Evolutionary conservation across 257 asterid genomes (phyloP), one percentile per base, ranked within the genome.

Genomic region (Ophiorrhiza pumila): DNA sequence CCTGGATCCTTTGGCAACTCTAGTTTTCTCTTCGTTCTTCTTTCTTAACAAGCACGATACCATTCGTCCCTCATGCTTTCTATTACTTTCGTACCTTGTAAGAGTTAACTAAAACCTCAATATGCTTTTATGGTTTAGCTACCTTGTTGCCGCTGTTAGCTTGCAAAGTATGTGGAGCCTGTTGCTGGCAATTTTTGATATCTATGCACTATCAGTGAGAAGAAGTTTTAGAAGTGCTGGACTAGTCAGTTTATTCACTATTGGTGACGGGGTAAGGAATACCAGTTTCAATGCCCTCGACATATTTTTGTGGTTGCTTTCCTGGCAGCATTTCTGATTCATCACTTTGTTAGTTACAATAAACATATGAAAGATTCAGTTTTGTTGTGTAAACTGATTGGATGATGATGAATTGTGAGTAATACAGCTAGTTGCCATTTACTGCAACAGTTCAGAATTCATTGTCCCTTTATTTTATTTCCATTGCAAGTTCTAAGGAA

Each of bases 131-230:
- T 80, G 64, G 49, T 58, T 78, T 72, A 92, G 97, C 77, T 89
- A 89, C 79, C 97, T 92, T 50, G 97, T 92, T 68, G 95, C 91
- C 77, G 97, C 95, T 70, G 95, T 87, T 70, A 86, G 91, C 66
- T 83, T 92, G 85, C 98, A 92, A 86, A 73, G 88, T 77, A 45
- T 92, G 72, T 92, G 98, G 98, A 92, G 98, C 84, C 84, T 90
- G 52, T 71, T 81, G 63, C 87, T 92, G 74, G 95, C 96, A 55
- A 74, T 90, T 74, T 82, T 83, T n/a, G 97, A 90, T 68, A 43
- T 74, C 34, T 89, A 93, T 77, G 93, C 95, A 55, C 84, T 93
- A 73, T 69, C 80, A 75, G 97, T 93, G 84, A 84, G 81, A 71
- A 87, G 96, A 69, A 86, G 91, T 73, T 93, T 85, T 78, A 85